Evolutionary conservation across 148 eudicot genomes (phyloP).

Genomic region (Suaeda aralocaspica): DNA sequence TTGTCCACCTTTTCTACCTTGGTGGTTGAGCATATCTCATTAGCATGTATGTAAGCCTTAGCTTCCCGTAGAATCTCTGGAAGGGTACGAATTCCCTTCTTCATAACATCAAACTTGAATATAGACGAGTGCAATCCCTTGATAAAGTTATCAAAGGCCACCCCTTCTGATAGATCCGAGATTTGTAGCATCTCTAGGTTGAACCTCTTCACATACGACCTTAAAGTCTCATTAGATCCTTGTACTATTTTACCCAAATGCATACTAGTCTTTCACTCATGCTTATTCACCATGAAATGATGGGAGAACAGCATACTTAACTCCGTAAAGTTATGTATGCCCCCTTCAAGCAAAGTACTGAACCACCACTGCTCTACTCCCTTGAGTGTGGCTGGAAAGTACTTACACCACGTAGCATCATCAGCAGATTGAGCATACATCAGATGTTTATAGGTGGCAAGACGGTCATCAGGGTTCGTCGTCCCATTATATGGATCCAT

Average conservation of each 20-base stretch:
- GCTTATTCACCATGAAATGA: too few relatives aligned
- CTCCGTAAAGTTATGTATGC: too few relatives aligned
- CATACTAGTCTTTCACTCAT: too few relatives aligned
- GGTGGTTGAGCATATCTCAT: not conserved
- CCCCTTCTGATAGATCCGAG: too few relatives aligned
- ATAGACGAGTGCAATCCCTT: too few relatives aligned
- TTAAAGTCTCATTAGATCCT: too few relatives aligned
- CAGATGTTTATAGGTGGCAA: not conserved
- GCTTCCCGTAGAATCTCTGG: not conserved
- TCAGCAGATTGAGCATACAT: not conserved
- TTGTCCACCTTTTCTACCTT: not conserved
- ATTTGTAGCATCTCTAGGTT: too few relatives aligned
- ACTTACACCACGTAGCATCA: not conserved
- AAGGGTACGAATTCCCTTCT: not conserved
- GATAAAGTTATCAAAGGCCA: too few relatives aligned
- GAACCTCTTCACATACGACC: too few relatives aligned
- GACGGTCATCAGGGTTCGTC: not conserved
- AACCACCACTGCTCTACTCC: not conserved
- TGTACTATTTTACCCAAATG: too few relatives aligned
- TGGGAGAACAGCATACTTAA: too few relatives aligned
- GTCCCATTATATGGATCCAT: not conserved
- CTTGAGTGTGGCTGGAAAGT: not conserved
- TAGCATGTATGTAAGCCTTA: not conserved
- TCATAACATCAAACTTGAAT: too few relatives aligned
- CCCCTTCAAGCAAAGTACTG: not conserved